Percentiles rank a stretch among this genome's conserved stretches.
Evolutionary conservation across 495 filamentous ascomycete species (phyloP).

Genomic region (Aspergillus carlsbadensis): DNA sequence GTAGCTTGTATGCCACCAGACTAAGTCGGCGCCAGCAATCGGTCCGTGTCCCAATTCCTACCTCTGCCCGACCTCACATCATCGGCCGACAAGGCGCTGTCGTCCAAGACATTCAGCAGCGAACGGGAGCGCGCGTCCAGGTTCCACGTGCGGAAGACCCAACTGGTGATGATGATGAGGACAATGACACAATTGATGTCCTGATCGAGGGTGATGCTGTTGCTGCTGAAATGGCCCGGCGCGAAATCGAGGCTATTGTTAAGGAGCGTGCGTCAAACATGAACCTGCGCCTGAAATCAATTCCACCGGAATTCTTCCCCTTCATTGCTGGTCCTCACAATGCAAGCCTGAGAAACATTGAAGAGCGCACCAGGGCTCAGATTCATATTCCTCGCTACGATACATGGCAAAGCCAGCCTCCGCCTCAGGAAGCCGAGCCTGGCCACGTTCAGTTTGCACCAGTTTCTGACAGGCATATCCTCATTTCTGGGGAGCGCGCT

Average conservation of each 20-base stretch:
- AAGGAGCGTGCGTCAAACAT: slow-evolving; percentile 81
- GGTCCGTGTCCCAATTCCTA: slow-evolving; percentile 73
- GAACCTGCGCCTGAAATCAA: slow-evolving; percentile 70
- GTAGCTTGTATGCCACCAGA: not conserved
- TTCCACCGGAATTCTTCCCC: slow-evolving; percentile 91
- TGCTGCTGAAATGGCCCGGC: slow-evolving; percentile 73
- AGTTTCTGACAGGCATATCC: slow-evolving; percentile 67
- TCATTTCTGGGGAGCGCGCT: slow-evolving; percentile 79
- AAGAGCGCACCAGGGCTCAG: slow-evolving; percentile 68
- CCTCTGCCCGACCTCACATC: slow-evolving; percentile 77
- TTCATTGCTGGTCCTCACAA: slow-evolving; percentile 89
- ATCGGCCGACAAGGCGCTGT: slow-evolving; percentile 90
- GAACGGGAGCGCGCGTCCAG: slow-evolving; percentile 82
- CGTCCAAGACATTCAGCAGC: slow-evolving; percentile 81
- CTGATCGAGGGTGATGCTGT: slow-evolving; percentile 86
- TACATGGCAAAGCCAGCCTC: slow-evolving; percentile 67
- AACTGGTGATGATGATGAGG: slow-evolving; percentile 59
- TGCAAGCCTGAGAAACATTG: slow-evolving; percentile 61
- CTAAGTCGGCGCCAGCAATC: slow-evolving; percentile 55
- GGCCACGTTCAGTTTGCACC: slow-evolving; percentile 69
- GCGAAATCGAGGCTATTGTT: slow-evolving; percentile 80
- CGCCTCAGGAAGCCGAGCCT: slow-evolving; percentile 61
- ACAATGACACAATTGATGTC: slow-evolving; percentile 79
- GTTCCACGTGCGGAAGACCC: slow-evolving; percentile 74
- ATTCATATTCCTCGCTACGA: slow-evolving; percentile 79